A percentile compares a stretch with the other conserved stretches of the same genome.
These are phyloP conservation scores for Metschnikowia bowlesiae DNA, from an alignment of 805 yeast genomes.

Conservation along the genomic window DNA sequence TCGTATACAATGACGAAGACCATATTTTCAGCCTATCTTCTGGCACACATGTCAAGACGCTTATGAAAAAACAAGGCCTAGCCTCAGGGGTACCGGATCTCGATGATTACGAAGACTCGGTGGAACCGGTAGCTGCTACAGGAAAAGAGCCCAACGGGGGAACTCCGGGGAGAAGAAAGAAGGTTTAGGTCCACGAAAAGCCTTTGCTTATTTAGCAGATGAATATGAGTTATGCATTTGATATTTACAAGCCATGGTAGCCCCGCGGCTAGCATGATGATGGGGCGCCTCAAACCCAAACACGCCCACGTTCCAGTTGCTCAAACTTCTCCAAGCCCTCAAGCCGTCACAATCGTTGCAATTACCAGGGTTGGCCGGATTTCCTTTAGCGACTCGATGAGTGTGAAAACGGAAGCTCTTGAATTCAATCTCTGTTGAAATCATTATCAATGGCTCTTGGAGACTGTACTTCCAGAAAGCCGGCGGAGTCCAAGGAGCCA, in stretches of 20 bases:
- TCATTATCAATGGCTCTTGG: too few relatives aligned
- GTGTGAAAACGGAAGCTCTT: too few relatives aligned
- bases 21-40: conserved; percentile 77
- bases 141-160: conserved; percentile 9
- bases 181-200: not conserved
- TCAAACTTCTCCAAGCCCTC: too few relatives aligned
- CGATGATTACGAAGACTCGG: conserved; percentile 20
- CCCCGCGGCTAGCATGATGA: not conserved
- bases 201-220: not conserved
- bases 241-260: not conserved
- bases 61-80: conserved; percentile 46
- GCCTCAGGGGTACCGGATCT: conserved; percentile 20
- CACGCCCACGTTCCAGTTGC: too few relatives aligned
- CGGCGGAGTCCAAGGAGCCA: too few relatives aligned
- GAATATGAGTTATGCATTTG: not conserved
- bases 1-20: conserved; percentile 65
- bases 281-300: not conserved
- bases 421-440: too few relatives aligned
- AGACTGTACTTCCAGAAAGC: too few relatives aligned
- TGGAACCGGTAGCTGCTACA: conserved; percentile 12
- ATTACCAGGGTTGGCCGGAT: too few relatives aligned
- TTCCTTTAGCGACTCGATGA: too few relatives aligned
- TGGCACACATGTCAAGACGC: conserved; percentile 56
- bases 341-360: too few relatives aligned
- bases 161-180: conserved; percentile 16